A percentile compares a stretch with the other conserved stretches of the same genome.
Evolutionary conservation across 2,329 filamentous ascomycete species (phyloP).

Genomic region (Pseudocercospora fijiensis): DNA sequence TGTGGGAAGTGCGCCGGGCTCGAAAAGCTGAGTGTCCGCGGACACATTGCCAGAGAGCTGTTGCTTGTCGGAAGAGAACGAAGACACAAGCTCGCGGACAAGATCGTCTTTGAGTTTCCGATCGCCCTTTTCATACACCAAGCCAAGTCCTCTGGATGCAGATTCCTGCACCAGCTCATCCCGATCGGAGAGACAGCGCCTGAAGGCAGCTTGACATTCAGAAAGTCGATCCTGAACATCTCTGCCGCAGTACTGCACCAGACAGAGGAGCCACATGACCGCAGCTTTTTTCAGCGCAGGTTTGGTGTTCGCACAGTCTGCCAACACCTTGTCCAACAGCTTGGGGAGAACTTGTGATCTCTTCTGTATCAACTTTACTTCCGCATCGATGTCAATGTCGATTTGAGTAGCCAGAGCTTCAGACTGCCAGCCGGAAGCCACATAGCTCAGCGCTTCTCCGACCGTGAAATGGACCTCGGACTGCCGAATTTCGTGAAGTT

Average conservation of each 20-base stretch:
- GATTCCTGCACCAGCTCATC: conserved; percentile 96
- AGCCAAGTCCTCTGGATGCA: conserved; percentile 81
- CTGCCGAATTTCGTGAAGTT: conserved; percentile 78
- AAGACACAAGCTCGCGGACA: conserved; percentile 81
- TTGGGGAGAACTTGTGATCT: conserved; percentile 47
- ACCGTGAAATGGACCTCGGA: conserved; percentile 87
- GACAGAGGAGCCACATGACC: conserved; percentile 89
- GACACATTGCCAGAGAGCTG: conserved; percentile 75
- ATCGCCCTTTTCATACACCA: conserved; percentile 93
- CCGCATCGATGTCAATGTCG: conserved; percentile 63
- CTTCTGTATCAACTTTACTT: conserved; percentile 38
- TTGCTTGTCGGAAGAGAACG: conserved; percentile 74
- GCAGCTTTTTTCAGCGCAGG: conserved; percentile 87
- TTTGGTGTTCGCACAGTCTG: conserved; percentile 78
- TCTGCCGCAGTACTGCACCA: conserved; percentile 87
- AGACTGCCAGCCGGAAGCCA: conserved; percentile 79
- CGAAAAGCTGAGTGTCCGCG: conserved; percentile 88
- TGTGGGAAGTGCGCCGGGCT: conserved; percentile 83
- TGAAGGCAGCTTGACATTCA: conserved; percentile 82
- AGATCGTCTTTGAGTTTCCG: conserved; percentile 75
- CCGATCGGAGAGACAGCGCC: conserved; percentile 78
- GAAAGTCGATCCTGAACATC: conserved; percentile 74
- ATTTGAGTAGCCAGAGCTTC: conserved; percentile 71
- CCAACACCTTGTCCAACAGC: conserved; percentile 70
- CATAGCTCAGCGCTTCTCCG: conserved; percentile 80